Evolutionary conservation across 306 rosid species (phyloP).

Genomic region (Gleditsia sinensis): DNA sequence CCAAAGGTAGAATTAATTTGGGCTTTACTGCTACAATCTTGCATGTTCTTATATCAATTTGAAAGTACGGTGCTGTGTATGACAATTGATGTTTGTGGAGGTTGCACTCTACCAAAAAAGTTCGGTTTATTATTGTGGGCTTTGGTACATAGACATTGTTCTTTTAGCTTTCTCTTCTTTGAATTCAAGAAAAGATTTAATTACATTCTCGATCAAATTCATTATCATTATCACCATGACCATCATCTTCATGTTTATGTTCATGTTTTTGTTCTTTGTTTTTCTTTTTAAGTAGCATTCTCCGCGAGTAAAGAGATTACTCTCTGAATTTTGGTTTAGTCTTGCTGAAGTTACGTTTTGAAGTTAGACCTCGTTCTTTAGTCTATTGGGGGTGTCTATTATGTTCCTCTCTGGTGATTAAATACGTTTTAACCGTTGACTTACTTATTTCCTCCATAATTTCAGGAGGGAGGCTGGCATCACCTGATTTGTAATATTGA

Average conservation of each 20-base stretch:
- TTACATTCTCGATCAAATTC: background rate
- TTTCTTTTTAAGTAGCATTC: background rate
- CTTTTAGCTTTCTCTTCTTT: background rate
- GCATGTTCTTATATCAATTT: too few relatives aligned
- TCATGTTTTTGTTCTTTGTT: too few relatives aligned
- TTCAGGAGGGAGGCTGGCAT: background rate
- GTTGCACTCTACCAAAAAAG: background rate
- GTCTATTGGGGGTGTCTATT: background rate
- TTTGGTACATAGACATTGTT: background rate
- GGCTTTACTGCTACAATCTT: too few relatives aligned
- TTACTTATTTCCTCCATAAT: background rate
- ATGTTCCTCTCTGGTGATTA: background rate
- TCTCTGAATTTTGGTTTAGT: background rate
- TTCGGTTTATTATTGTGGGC: background rate
- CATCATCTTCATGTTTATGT: too few relatives aligned
- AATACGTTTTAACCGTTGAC: background rate
- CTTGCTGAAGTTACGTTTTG: background rate
- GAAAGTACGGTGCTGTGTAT: background rate
- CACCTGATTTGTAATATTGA: background rate
- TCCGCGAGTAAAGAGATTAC: background rate
- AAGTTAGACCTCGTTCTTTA: background rate
- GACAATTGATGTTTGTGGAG: too few relatives aligned
- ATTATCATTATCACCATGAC: too few relatives aligned
- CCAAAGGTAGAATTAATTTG: too few relatives aligned
- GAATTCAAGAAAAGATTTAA: background rate